Percentiles rank a stretch among this genome's conserved stretches.
phyloP scores from a whole-genome alignment of 2,329 filamentous ascomycete species.

The Apiospora rasikravindrae region DNA sequence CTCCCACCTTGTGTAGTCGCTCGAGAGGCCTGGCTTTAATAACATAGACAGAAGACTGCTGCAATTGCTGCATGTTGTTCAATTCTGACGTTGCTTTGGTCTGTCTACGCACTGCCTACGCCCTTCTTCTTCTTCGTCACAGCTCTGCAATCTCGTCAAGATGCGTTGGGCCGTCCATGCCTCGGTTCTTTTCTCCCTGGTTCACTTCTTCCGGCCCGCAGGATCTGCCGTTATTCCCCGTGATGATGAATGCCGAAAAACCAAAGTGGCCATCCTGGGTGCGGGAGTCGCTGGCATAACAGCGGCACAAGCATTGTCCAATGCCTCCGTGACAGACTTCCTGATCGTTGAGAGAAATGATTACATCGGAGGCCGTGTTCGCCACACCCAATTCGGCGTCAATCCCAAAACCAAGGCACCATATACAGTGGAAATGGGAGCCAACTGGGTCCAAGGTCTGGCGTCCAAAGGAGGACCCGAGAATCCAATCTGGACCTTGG shows the following conservation, averaged over 20 bases:
- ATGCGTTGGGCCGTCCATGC: not conserved
- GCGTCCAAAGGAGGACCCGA: slow-evolving; percentile 45
- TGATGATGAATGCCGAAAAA: slow-evolving; percentile 38
- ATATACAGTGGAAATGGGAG: slow-evolving; percentile 67
- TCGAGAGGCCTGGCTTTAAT: not conserved
- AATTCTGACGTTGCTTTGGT: not conserved
- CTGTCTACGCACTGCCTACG: not conserved
- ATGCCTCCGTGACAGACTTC: slow-evolving; percentile 67
- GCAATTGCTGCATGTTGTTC: not conserved
- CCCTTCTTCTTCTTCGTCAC: not conserved
- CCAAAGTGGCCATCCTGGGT: slow-evolving; percentile 52
- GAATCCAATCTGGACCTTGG: slow-evolving; percentile 68
- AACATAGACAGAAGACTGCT: not conserved
- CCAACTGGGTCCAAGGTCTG: slow-evolving; percentile 62
- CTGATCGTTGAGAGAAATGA: slow-evolving; percentile 68
- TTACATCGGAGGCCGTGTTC: slow-evolving; percentile 66
- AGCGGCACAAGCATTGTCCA: slow-evolving; percentile 66
- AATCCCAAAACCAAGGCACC: slow-evolving; percentile 51
- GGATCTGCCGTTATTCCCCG: not conserved
- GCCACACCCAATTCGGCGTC: slow-evolving; percentile 62
- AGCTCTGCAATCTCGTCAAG: not conserved
- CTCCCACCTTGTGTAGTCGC: not conserved
- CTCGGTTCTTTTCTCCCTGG: not conserved
- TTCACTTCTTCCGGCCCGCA: not conserved
- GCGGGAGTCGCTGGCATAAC: slow-evolving; percentile 68